Percentiles rank a stretch among this genome's conserved stretches.
Evolutionary conservation across 148 eudicot genomes (phyloP).

Genomic region (Silene latifolia): DNA sequence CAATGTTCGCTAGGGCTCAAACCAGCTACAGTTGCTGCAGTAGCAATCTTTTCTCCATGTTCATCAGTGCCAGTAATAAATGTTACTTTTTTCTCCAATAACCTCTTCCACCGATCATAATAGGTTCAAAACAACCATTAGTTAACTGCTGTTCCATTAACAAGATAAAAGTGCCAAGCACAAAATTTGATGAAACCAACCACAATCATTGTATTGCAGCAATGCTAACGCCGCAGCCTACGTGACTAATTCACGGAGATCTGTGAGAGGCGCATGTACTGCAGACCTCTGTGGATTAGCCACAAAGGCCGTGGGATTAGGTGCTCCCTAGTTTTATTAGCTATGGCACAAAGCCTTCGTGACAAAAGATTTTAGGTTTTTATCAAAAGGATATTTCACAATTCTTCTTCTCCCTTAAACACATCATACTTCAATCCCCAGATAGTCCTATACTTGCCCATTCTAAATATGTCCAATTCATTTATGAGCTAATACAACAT

Average conservation of each 20-base stretch:
- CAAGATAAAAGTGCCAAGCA: background rate
- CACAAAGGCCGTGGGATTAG: no score
- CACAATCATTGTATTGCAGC: background rate
- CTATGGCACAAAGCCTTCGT: background rate
- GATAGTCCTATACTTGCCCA: no score
- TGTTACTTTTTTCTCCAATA: conserved; percentile 70
- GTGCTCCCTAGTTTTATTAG: background rate
- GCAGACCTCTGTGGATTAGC: no score
- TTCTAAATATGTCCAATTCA: no score
- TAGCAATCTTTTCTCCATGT: conserved; percentile 98
- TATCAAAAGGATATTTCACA: no score
- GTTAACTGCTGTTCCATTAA: background rate
- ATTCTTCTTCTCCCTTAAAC: no score
- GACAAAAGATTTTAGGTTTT: no score
- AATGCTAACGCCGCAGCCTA: no score
- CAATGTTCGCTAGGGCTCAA: conserved; percentile 78
- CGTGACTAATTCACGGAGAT: no score
- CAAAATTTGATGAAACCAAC: background rate
- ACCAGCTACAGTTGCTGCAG: conserved; percentile 72
- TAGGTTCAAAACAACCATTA: conserved; percentile 7
- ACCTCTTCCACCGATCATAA: conserved; percentile 54
- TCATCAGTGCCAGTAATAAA: conserved; percentile 99
- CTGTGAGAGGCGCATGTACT: no score
- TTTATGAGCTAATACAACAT: no score
- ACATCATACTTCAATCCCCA: no score